Conservation (phyloP, 2,329 filamentous ascomycete genomes). For the Blastomyces emzantsi region DNA sequence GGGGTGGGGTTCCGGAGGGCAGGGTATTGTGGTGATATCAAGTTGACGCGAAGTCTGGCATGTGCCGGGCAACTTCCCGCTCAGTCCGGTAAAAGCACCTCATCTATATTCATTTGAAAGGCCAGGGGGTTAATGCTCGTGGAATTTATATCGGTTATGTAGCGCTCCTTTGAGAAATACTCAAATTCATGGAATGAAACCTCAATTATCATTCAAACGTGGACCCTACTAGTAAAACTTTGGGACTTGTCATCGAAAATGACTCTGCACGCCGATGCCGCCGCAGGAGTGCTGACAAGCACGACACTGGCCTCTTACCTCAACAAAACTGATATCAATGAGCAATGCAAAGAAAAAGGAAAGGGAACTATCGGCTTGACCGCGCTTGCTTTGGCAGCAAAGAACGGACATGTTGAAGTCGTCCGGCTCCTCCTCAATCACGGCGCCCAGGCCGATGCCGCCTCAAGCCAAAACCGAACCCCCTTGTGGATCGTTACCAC, state of each 20-base stretch:
- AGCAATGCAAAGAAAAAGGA: neutral
- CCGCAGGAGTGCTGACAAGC: neutral
- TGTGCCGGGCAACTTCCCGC: neutral
- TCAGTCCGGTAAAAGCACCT: neutral
- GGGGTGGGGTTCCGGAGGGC: neutral
- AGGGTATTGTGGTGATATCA: neutral
- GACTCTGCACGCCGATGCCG: slow-evolving; percentile 1
- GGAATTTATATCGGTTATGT: neutral
- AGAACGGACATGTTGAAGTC: neutral
- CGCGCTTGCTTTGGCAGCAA: neutral
- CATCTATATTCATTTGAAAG: neutral
- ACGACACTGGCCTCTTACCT: neutral
- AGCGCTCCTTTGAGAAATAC: neutral
- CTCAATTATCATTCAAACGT: neutral
- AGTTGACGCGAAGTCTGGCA: neutral
- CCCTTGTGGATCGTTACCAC: slow-evolving; percentile 1
- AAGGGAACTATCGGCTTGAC: neutral
- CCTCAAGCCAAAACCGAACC: neutral
- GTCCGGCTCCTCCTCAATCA: neutral
- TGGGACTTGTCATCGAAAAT: neutral
- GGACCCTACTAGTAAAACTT: neutral
- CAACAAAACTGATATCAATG: neutral
- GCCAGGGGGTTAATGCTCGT: neutral
- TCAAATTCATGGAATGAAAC: neutral
- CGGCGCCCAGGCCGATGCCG: neutral